These are phyloP conservation scores for Umbelopsis sp. DNA, from an alignment of 192 early-diverging fungal species.

Conservation along the genomic window DNA sequence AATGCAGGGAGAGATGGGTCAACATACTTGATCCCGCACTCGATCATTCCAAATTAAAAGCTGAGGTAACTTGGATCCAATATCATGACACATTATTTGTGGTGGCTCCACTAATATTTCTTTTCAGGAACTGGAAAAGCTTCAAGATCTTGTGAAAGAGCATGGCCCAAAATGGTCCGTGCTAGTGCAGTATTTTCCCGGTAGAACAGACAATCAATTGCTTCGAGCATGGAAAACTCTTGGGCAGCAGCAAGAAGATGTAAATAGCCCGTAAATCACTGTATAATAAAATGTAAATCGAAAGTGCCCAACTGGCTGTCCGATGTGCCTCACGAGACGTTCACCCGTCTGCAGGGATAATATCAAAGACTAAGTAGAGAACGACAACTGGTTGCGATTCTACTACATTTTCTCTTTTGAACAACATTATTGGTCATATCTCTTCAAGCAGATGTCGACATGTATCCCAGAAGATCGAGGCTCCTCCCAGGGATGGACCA, in stretches of 20 bases:
- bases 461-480: no score
- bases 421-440: no score
- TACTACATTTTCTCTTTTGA: no score
- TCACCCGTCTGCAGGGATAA: no score
- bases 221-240: constrained; percentile 27
- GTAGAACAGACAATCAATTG: constrained; percentile 48
- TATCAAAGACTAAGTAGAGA: no score
- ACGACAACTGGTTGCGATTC: no score
- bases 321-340: no score
- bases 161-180: constrained; percentile 51
- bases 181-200: constrained; percentile 37
- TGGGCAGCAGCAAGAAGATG: background rate
- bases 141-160: constrained; percentile 53
- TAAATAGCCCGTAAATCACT: background rate
- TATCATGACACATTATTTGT: background rate
- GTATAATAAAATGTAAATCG: no score
- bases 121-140: constrained; percentile 6
- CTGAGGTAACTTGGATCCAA: constrained; percentile 32
- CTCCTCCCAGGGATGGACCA: no score
- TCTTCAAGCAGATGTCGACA: no score
- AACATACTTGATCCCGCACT: constrained; percentile 66
- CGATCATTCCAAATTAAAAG: constrained; percentile 58
- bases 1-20: constrained; percentile 78
- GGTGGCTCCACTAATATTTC: background rate
- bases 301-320: no score